A percentile compares a stretch with the other conserved stretches of the same genome.
Evolutionary conservation across 495 filamentous ascomycete species (phyloP).

Genomic region (Saxophila tyrrhenica): DNA sequence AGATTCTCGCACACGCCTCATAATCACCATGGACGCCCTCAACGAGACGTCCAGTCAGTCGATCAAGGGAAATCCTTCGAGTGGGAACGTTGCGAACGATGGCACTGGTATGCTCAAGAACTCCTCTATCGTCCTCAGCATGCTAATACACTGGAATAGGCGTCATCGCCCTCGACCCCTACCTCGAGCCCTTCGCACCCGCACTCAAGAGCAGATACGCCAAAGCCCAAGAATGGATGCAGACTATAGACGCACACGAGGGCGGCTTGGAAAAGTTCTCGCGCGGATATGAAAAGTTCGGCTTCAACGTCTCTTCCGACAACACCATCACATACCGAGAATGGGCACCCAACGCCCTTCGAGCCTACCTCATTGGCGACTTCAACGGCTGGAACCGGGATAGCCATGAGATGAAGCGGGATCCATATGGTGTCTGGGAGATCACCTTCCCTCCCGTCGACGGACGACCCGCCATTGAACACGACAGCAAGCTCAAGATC

Average conservation of each 20-base stretch:
- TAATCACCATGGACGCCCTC: constrained; percentile 19
- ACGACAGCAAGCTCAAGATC: constrained; percentile 93
- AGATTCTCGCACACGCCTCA: background rate
- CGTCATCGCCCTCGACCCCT: constrained; percentile 79
- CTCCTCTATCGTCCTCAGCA: background rate
- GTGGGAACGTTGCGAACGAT: constrained; percentile 31
- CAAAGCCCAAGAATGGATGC: constrained; percentile 81
- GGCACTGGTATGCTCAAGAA: constrained; percentile 37
- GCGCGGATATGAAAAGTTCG: constrained; percentile 77
- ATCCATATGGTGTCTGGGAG: constrained; percentile 80
- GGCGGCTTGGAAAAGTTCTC: constrained; percentile 90
- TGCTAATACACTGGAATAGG: no score
- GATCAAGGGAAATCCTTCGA: constrained; percentile 25
- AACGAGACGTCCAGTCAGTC: constrained; percentile 26
- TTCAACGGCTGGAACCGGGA: constrained; percentile 89
- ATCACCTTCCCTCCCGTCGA: constrained; percentile 63
- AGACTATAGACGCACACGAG: constrained; percentile 67
- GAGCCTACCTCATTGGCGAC: constrained; percentile 85
- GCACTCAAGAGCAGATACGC: constrained; percentile 62
- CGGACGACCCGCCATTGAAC: constrained; percentile 69
- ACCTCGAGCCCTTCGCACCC: constrained; percentile 73
- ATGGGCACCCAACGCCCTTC: constrained; percentile 84
- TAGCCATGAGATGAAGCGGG: constrained; percentile 73
- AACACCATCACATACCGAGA: constrained; percentile 84
- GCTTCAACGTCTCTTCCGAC: constrained; percentile 65